phyloP scores from a whole-genome alignment of 805 yeast species.

The Candida corydali region DNA sequence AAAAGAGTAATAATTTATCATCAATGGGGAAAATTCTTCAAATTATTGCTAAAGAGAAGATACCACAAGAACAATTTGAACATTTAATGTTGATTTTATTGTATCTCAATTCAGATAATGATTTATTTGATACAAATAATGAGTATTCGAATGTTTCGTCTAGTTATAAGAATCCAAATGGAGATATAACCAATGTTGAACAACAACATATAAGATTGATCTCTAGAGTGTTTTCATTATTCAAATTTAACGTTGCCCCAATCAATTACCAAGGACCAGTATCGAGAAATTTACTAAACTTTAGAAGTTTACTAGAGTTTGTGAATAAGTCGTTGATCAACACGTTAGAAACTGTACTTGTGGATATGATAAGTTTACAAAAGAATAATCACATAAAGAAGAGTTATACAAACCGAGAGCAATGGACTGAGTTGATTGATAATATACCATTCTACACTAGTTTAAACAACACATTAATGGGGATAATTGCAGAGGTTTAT shows the following conservation, averaged over 20 bases:
- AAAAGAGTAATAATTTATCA: conserved; percentile 39
- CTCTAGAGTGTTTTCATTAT: conserved; percentile 35
- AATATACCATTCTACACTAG: conserved; percentile 58
- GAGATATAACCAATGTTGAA: conserved; percentile 33
- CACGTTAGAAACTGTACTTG: conserved; percentile 47
- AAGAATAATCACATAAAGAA: conserved; percentile 47
- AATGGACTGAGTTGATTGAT: conserved; percentile 57
- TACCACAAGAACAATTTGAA: conserved; percentile 24
- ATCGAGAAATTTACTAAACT: conserved; percentile 60
- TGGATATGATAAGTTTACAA: conserved; percentile 47
- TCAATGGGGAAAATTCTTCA: conserved; percentile 50
- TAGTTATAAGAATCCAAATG: conserved; percentile 20
- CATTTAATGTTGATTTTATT: conserved; percentile 45
- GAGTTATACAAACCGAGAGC: conserved; percentile 32
- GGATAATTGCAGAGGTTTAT: conserved; percentile 53
- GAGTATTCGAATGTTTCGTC: conserved; percentile 29
- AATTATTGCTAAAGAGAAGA: conserved; percentile 17
- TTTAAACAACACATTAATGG: conserved; percentile 60
- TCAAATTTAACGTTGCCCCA: conserved; percentile 35
- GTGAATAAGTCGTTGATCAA: conserved; percentile 49
- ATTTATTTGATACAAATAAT: conserved; percentile 35
- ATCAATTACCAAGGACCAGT: conserved; percentile 65
- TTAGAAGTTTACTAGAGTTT: conserved; percentile 60
- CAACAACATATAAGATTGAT: conserved; percentile 24
- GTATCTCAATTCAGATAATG: conserved; percentile 35